Conservation (phyloP, 1,284 basidiomycete genomes). For the Ceratobasidium sp. region DNA sequence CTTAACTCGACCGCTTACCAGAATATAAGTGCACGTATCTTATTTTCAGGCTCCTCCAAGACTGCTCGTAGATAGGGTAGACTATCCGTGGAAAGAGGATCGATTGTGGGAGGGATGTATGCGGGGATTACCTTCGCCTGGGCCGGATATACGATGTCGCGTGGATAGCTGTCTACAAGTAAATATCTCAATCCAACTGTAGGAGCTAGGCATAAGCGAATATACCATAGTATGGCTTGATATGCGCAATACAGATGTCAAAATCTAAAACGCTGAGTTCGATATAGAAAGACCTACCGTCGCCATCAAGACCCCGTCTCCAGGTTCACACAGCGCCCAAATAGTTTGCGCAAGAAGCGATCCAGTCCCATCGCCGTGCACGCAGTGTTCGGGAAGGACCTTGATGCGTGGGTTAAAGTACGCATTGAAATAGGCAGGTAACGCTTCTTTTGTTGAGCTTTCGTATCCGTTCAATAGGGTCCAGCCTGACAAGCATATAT, state of each 20-base stretch:
- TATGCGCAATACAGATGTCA: too few species aligned
- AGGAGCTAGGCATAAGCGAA: not conserved
- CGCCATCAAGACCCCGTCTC: constrained; percentile 39
- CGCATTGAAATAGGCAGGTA: constrained; percentile 29
- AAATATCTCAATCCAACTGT: not conserved
- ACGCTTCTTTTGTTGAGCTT: not conserved
- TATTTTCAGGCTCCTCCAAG: constrained; percentile 25
- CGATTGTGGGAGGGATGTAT: constrained; percentile 2
- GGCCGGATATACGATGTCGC: constrained; percentile 29
- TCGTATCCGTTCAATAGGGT: not conserved
- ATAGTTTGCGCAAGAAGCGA: constrained; percentile 11
- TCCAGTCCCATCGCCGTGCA: constrained; percentile 26
- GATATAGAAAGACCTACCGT: not conserved
- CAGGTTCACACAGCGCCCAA: constrained; percentile 29
- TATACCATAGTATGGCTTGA: constrained; percentile 41
- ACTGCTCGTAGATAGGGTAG: constrained; percentile 7
- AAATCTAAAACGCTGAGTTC: too few species aligned
- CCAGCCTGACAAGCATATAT: not conserved
- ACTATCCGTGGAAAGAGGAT: constrained; percentile 16
- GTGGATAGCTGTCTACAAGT: not conserved
- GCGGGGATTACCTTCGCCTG: constrained; percentile 30
- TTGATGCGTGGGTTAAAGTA: constrained; percentile 22
- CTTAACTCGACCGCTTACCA: not conserved
- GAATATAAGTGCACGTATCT: constrained; percentile 15
- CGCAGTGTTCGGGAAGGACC: constrained; percentile 21